These are phyloP conservation scores for Fusarium camptoceras DNA, from an alignment of 2,329 filamentous ascomycete genomes.

Conservation along the genomic window DNA sequence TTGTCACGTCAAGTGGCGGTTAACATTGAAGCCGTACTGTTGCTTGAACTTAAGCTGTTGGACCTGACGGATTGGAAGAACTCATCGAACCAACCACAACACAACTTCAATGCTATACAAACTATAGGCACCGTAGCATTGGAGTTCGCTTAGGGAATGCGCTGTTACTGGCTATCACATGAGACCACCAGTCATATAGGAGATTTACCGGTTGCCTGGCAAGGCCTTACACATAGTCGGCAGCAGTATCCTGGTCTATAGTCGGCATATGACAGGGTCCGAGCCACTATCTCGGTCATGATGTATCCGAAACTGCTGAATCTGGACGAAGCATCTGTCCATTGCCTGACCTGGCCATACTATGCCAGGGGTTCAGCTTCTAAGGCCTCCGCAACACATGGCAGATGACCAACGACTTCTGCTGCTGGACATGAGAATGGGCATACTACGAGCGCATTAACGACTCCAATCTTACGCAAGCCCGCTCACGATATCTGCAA, in stretches of 20 bases:
- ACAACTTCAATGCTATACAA: neutral
- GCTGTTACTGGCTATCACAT: slow-evolving; percentile 22
- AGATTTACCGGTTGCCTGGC: slow-evolving; percentile 13
- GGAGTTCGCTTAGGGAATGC: neutral
- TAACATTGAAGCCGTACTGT: neutral
- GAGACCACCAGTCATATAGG: slow-evolving; percentile 25
- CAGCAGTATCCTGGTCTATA: slow-evolving; percentile 14
- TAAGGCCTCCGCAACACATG: slow-evolving; percentile 18
- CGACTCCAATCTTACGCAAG: slow-evolving; percentile 19
- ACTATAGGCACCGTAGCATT: neutral
- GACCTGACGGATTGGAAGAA: neutral
- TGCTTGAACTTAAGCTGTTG: neutral
- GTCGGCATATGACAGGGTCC: slow-evolving; percentile 26
- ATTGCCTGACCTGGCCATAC: slow-evolving; percentile 14
- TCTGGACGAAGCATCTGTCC: slow-evolving; percentile 18
- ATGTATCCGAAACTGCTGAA: slow-evolving; percentile 30
- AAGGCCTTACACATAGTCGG: slow-evolving; percentile 6
- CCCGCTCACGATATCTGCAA: slow-evolving; percentile 7
- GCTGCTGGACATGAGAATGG: slow-evolving; percentile 11
- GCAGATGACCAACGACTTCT: slow-evolving; percentile 24
- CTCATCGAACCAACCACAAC: neutral
- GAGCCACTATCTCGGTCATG: slow-evolving; percentile 20
- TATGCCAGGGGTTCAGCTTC: slow-evolving; percentile 27
- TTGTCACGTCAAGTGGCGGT: neutral
- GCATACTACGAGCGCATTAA: slow-evolving; percentile 29